Percentiles rank a stretch among this genome's conserved stretches.
Conservation (phyloP, 345 rosid genomes). For the Abelmoschus esculentus region DNA sequence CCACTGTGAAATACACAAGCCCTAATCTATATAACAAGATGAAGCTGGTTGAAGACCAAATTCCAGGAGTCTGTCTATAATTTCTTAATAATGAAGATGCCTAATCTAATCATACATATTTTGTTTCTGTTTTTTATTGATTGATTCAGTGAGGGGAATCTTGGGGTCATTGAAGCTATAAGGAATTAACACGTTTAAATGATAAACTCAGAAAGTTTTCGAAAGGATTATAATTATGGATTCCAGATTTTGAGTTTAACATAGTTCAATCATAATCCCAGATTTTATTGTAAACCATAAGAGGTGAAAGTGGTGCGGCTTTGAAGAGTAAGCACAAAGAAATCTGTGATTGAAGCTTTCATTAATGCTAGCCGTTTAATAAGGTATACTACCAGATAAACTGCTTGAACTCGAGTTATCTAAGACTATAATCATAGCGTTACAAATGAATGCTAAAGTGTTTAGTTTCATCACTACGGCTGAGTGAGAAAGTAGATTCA, state of each 20-base stretch:
- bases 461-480: conserved; percentile 44
- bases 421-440: not conserved
- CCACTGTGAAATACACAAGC: no score
- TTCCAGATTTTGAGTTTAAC: no score
- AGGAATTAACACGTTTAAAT: no score
- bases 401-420: not conserved
- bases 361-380: no score
- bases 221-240: no score
- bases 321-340: not conserved
- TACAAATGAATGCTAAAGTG: conserved; percentile 49
- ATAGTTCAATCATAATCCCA: no score
- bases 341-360: not conserved
- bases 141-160: no score
- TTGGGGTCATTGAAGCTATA: not conserved
- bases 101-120: not conserved
- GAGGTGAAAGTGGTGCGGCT: not conserved
- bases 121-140: not conserved
- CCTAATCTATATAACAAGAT: not conserved
- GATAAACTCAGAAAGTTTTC: no score
- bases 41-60: not conserved
- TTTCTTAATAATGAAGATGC: not conserved
- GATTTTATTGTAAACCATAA: not conserved
- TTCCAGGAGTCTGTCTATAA: not conserved
- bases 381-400: no score
- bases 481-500: conserved; percentile 44